Evolutionary conservation across 2,329 filamentous ascomycete species (phyloP).

Genomic region (Talaromyces sp.): DNA sequence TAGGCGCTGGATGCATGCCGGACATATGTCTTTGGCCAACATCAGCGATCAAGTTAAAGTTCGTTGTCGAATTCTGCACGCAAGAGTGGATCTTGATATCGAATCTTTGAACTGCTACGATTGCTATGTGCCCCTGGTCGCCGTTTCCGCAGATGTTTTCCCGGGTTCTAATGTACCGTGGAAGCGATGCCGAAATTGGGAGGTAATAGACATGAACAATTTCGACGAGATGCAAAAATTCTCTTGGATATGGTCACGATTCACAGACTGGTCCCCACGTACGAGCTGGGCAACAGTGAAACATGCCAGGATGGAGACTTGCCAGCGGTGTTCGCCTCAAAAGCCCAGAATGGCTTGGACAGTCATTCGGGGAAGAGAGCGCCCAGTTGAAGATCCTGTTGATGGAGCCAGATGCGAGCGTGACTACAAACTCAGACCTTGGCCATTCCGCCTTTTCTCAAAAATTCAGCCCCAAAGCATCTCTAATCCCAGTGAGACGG

Average conservation of each 20-base stretch:
- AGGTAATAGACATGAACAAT: slow-evolving; percentile 22
- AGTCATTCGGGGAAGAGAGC: slow-evolving; percentile 18
- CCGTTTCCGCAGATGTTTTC: slow-evolving; percentile 17
- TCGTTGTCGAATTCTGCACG: slow-evolving; percentile 14
- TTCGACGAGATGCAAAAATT: slow-evolving; percentile 18
- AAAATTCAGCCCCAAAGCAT: slow-evolving; percentile 16
- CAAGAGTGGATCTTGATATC: slow-evolving; percentile 12
- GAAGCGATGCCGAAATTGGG: slow-evolving; percentile 17
- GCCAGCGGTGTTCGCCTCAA: slow-evolving; percentile 25
- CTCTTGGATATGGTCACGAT: slow-evolving; percentile 28
- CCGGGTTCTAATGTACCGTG: slow-evolving; percentile 4
- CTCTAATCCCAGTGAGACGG: slow-evolving; percentile 15
- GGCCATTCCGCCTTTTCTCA: slow-evolving; percentile 36
- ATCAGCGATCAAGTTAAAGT: slow-evolving; percentile 10
- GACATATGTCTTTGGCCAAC: neutral
- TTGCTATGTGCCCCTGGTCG: slow-evolving; percentile 26
- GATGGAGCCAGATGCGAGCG: slow-evolving; percentile 48
- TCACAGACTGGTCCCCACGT: slow-evolving; percentile 19
- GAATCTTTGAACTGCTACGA: slow-evolving; percentile 21
- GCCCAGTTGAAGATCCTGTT: slow-evolving; percentile 45
- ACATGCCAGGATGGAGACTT: slow-evolving; percentile 10
- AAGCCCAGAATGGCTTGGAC: slow-evolving; percentile 31
- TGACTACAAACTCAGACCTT: slow-evolving; percentile 43
- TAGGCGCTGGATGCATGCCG: slow-evolving; percentile 19
- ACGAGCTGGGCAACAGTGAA: slow-evolving; percentile 23